Conservation (phyloP, 192 early-diverging fungal species). For the Mortierella hygrophila region DNA sequence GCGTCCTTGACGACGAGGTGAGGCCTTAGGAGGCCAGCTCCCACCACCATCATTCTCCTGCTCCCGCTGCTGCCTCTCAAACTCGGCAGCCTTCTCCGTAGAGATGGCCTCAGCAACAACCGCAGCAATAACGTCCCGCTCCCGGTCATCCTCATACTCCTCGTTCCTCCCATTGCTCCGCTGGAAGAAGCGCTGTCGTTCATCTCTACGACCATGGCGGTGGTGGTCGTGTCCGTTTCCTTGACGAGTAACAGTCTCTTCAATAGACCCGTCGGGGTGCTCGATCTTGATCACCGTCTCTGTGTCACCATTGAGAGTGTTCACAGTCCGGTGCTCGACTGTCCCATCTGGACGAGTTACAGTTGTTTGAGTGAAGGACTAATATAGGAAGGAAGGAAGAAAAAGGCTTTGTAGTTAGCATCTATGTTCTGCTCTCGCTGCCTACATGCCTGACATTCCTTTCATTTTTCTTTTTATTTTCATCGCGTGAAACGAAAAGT, state of each 20-base stretch:
- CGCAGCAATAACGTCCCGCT: slow-evolving; percentile 19
- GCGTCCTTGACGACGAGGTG: slow-evolving; percentile 25
- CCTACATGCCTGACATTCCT: not conserved
- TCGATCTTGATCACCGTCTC: slow-evolving; percentile 41
- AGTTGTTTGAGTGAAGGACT: slow-evolving; percentile 47
- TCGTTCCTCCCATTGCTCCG: not conserved
- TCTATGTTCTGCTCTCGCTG: not conserved
- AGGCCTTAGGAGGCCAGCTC: slow-evolving; percentile 45
- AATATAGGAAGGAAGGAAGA: not conserved
- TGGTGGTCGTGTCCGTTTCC: not conserved
- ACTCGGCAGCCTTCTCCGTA: slow-evolving; percentile 9
- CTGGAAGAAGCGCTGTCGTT: not conserved
- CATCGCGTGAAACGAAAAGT: no score
- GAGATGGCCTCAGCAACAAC: slow-evolving; percentile 26
- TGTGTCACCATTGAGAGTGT: slow-evolving; percentile 36
- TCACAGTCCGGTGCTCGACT: slow-evolving; percentile 31
- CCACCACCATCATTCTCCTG: slow-evolving; percentile 4
- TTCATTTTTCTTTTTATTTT: no score
- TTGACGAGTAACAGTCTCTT: slow-evolving; percentile 30
- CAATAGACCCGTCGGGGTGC: slow-evolving; percentile 36
- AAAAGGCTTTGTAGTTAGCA: not conserved
- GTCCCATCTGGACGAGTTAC: slow-evolving; percentile 46
- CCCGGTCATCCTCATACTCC: slow-evolving; percentile 28
- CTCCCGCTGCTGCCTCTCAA: slow-evolving; percentile 5
- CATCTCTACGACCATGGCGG: not conserved